These are phyloP conservation scores for Aspergillus sp. DNA, from an alignment of 2,329 filamentous ascomycete genomes.

Conservation along the genomic window DNA sequence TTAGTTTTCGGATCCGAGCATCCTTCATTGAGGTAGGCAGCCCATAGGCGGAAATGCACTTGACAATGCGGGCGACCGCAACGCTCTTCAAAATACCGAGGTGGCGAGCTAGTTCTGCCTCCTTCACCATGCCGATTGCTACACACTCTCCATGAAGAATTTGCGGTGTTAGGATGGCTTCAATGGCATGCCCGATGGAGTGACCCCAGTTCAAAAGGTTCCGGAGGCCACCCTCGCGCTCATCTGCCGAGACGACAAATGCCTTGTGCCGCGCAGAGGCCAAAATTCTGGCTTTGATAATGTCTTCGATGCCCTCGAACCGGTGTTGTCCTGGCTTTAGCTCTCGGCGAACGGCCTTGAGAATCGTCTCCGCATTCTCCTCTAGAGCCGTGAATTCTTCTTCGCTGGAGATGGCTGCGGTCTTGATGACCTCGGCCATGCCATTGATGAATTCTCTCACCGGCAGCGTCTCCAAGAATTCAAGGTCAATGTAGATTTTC, in stretches of 20 bases:
- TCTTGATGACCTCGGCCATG: constrained; percentile 98
- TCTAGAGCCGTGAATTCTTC: constrained; percentile 82
- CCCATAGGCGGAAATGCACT: constrained; percentile 93
- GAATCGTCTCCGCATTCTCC: constrained; percentile 73
- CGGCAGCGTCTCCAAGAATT: constrained; percentile 86
- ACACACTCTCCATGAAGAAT: constrained; percentile 94
- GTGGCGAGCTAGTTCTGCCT: constrained; percentile 88
- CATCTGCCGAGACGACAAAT: constrained; percentile 88
- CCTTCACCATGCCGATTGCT: constrained; percentile 97
- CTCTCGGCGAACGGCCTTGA: constrained; percentile 68
- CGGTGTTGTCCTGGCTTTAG: constrained; percentile 57
- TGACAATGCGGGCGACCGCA: constrained; percentile 83
- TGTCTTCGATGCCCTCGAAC: constrained; percentile 68
- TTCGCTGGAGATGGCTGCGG: constrained; percentile 93
- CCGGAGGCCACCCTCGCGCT: constrained; percentile 87
- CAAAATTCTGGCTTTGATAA: constrained; percentile 76
- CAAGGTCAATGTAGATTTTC: constrained; percentile 90
- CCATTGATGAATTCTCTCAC: constrained; percentile 95
- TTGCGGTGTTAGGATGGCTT: constrained; percentile 92
- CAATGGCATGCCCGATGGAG: constrained; percentile 94
- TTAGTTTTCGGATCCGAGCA: constrained; percentile 75
- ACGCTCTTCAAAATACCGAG: constrained; percentile 81
- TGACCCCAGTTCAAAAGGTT: constrained; percentile 98
- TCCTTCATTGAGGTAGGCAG: constrained; percentile 83
- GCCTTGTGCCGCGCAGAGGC: constrained; percentile 94